Base-by-base conservation (phyloP, 257 asterid genomes). In the Salvia rosmarinus region DNA sequence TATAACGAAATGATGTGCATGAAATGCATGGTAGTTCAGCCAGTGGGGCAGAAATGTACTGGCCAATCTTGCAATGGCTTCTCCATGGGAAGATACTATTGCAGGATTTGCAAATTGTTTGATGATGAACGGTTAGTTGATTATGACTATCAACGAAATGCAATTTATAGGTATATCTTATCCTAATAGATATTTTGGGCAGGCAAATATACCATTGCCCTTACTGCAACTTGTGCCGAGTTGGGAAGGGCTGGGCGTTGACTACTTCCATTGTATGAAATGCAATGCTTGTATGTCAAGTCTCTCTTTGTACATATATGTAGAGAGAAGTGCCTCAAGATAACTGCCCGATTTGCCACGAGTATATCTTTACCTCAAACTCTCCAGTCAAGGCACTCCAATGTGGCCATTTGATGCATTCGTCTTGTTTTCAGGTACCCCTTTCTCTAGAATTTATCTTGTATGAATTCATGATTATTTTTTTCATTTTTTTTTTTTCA, bases 131-230 rank as follows among this genome's bases (percentile, higher is more conserved):
- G 90, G 96, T 92, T 82, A 81, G 87, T 68, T 78, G 61, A 70
- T 66, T 70, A 49, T 30, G 51, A 59, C 17, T 14, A 64, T 16
- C 60, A 16, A 11, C 19, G 19, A 39, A 19, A 40, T 11, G 25
- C 34, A 37, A 11, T 19, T 17, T 61, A 10, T 39, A 39, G 49
- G 64, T 49, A 17, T 51, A 64, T 8, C 46, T 21, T 66, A 51
- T 79, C 68, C 88, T 87, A 84, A 84, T 81, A 56, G 43, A 72
- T 44, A 71, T 63, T 78, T 74, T 51, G 76, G 61, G 58, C 94
- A 92, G 95, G 89, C 82, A 85, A 77, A 92, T 92, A 74, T 92
- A 89, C 76, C 98, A 92, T 77, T 92, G 96, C 83, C 98, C 96
- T 62, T 92, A 82, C 86, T 92, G 98, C 86, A 92, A 92, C 80